These are phyloP conservation scores for Metarhizium anisopliae DNA, from an alignment of 2,329 filamentous ascomycete species.

Conservation along the genomic window DNA sequence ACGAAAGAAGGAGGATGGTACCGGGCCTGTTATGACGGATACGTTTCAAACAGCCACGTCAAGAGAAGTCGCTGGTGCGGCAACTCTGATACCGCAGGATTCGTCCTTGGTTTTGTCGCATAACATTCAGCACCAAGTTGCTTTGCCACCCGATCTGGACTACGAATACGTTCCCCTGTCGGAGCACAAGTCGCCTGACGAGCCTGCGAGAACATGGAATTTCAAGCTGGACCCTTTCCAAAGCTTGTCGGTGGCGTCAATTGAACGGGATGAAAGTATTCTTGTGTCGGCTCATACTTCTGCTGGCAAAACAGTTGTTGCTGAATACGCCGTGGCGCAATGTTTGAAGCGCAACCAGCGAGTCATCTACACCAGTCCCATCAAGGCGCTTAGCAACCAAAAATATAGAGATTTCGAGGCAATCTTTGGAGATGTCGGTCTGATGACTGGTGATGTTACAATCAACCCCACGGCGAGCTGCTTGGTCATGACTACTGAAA, in stretches of 20 bases:
- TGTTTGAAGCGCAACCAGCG: slow-evolving; percentile 95
- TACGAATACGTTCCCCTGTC: slow-evolving; percentile 95
- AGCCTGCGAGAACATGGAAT: slow-evolving; percentile 73
- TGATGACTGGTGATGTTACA: slow-evolving; percentile 98
- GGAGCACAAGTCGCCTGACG: slow-evolving; percentile 80
- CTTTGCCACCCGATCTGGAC: slow-evolving; percentile 84
- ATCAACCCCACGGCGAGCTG: slow-evolving; percentile 98
- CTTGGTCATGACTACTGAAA: slow-evolving; percentile 98
- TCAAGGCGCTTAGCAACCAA: slow-evolving; percentile 97
- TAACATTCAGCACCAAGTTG: slow-evolving; percentile 97
- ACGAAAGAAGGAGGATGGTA: slow-evolving; percentile 55
- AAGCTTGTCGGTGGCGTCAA: slow-evolving; percentile 86
- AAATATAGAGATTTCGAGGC: slow-evolving; percentile 96
- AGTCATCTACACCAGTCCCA: slow-evolving; percentile 98
- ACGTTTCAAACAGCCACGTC: slow-evolving; percentile 92
- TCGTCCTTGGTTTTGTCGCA: slow-evolving; percentile 78
- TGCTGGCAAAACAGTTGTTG: slow-evolving; percentile 96
- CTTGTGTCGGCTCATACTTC: slow-evolving; percentile 94
- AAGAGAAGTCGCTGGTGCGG: slow-evolving; percentile 74
- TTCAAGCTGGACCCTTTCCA: slow-evolving; percentile 98
- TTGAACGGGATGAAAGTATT: slow-evolving; percentile 92
- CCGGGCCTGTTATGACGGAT: slow-evolving; percentile 75
- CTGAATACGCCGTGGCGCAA: slow-evolving; percentile 96
- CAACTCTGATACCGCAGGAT: slow-evolving; percentile 57
- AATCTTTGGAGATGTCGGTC: slow-evolving; percentile 90